These are phyloP conservation scores for Phytophthora tentaculata DNA, from an alignment of 352 stramenopile genomes.

Conservation along the genomic window DNA sequence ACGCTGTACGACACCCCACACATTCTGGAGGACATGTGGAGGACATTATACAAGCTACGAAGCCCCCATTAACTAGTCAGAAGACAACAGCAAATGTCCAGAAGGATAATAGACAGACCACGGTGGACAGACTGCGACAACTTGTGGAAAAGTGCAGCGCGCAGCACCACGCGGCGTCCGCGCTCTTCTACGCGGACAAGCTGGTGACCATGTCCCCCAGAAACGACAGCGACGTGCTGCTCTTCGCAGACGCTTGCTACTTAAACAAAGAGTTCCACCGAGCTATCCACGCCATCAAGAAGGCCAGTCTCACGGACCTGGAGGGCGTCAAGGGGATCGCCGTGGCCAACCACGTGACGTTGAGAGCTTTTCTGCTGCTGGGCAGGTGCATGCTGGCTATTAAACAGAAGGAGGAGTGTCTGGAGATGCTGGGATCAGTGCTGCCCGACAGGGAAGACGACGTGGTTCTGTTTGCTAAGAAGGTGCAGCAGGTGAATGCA, in stretches of 20 bases:
- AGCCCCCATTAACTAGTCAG: slow-evolving; percentile 2
- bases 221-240: slow-evolving; percentile 59
- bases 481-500: slow-evolving; percentile 39
- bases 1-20: slow-evolving; percentile 15
- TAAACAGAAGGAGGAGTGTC: slow-evolving; percentile 86
- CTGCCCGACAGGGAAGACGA: slow-evolving; percentile 67
- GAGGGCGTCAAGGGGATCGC: background rate
- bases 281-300: slow-evolving; percentile 78
- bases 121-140: slow-evolving; percentile 42
- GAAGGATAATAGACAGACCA: slow-evolving; percentile 5
- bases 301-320: slow-evolving; percentile 46
- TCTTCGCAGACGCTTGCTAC: slow-evolving; percentile 84
- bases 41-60: background rate
- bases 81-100: slow-evolving; percentile 9
- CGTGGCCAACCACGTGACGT: slow-evolving; percentile 29
- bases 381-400: slow-evolving; percentile 82
- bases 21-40: slow-evolving; percentile 9
- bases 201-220: slow-evolving; percentile 61
- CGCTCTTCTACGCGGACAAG: slow-evolving; percentile 87
- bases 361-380: slow-evolving; percentile 64
- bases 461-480: slow-evolving; percentile 59
- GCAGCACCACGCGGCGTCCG: slow-evolving; percentile 57
- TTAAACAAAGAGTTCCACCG: slow-evolving; percentile 73
- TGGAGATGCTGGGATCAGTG: slow-evolving; percentile 67
- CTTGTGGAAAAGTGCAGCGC: slow-evolving; percentile 56